Evolutionary conservation across 768 basidiomycete genomes (phyloP), one percentile per base, ranked within the genome.

Genomic region (Gyrodon lividus): DNA sequence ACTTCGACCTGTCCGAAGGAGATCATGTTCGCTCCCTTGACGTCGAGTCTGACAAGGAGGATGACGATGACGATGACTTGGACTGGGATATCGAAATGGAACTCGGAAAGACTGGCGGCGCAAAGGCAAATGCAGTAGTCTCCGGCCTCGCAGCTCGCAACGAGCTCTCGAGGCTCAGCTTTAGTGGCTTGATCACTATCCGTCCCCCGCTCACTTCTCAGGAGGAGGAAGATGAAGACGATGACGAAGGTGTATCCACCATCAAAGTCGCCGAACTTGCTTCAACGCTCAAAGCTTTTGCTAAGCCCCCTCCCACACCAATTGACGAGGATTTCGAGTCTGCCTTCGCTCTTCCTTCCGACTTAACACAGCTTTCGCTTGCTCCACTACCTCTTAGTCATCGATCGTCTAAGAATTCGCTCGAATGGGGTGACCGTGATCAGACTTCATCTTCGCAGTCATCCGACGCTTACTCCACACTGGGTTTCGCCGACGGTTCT

Each of bases 361-460:
- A 91, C 64, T 80, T 94, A 50, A 89, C 87, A 8, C 83, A 81
- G 62, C 80, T 94, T 46, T 92, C 91, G 17, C 83, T 94, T 38
- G 85, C 86, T 37, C 88, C 92, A 46, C 72, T 85, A 50, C 82
- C 87, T 26, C 80, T 90, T 17, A 81, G 77, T 57, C 87, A 90
- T 63, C 83, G 86, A 46, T 79, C 86, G 8, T 92, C 91, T 50
- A 92, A 92, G 72, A 82, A 81, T 45, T 91, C 90, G 1, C 76
- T 92, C 23, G 89, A 91, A 71, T 92, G 89, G 88, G 79, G 86
- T 26, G 89, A 92, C 70, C 88, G 82, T 64, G 88, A 92, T 61
- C 82, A 87, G 40, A 87, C 90, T 2, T 83, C 80, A 5, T 89
- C 89, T 6, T 89, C 89, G 13, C 87, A 89, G 62, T 92, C 89